Conservation (phyloP, 2,329 filamentous ascomycete species). For the Nemania bipapillata region DNA sequence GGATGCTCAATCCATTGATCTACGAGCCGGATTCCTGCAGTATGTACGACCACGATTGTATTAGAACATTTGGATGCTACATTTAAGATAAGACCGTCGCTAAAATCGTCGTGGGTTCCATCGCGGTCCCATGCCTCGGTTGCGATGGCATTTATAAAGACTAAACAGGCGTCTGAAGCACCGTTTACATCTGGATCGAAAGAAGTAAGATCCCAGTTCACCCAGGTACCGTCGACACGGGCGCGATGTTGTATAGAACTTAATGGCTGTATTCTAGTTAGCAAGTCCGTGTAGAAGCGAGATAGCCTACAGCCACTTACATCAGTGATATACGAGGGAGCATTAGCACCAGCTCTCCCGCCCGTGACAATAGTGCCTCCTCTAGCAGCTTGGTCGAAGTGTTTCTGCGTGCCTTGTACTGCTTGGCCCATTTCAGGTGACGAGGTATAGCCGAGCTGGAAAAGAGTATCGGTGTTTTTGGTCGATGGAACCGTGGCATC, state of each 20-base stretch:
- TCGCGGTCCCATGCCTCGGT: conserved; percentile 79
- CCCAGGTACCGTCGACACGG: conserved; percentile 63
- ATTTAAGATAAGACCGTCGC: conserved; percentile 67
- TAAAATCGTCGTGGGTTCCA: conserved; percentile 74
- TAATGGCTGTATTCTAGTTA: conserved; percentile 58
- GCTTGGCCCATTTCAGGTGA: conserved; percentile 60
- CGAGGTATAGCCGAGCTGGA: conserved; percentile 61
- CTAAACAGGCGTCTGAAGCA: conserved; percentile 70
- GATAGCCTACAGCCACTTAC: conserved; percentile 51
- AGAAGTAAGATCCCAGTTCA: conserved; percentile 67
- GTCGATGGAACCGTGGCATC: conserved; percentile 67
- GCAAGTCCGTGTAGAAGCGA: conserved; percentile 30
- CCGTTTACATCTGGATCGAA: conserved; percentile 59
- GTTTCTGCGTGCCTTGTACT: conserved; percentile 55
- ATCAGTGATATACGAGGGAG: conserved; percentile 62
- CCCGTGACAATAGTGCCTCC: conserved; percentile 65
- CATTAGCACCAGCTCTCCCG: conserved; percentile 63
- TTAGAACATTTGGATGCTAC: conserved; percentile 70
- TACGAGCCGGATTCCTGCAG: conserved; percentile 69
- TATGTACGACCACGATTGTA: conserved; percentile 72
- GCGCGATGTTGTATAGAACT: conserved; percentile 67
- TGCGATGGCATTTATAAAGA: conserved; percentile 75
- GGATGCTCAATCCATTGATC: conserved; percentile 72
- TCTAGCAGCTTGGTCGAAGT: conserved; percentile 61
- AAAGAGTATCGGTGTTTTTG: conserved; percentile 60